Conservation (phyloP, 208 protist genomes). For the Leptomonas pyrrhocoris region DNA sequence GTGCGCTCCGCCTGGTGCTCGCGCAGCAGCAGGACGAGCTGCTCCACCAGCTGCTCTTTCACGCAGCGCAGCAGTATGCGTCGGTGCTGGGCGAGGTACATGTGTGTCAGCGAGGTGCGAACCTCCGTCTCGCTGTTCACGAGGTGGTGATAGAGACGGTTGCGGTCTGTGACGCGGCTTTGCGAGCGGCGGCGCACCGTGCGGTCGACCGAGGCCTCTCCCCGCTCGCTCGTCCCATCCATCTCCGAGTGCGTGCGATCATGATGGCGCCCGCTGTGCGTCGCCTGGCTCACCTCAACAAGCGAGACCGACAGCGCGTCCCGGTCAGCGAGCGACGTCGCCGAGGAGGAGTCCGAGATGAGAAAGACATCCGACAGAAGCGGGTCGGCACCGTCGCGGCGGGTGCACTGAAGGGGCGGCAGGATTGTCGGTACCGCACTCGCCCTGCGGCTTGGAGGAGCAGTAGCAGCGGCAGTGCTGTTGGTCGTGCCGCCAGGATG, state of each 20-base stretch:
- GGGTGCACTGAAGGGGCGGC: no score
- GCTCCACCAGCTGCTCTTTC: constrained; percentile 41
- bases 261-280: constrained; percentile 41
- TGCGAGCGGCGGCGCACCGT: constrained; percentile 9
- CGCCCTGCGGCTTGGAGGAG: no score
- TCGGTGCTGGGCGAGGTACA: constrained; percentile 23
- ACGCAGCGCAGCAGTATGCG: constrained; percentile 24
- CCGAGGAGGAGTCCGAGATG: constrained; percentile 18
- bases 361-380: constrained; percentile 20
- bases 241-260: constrained; percentile 44
- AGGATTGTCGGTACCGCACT: no score
- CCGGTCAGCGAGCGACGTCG: constrained; percentile 27
- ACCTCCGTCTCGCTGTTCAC: constrained; percentile 41
- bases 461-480: neutral
- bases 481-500: neutral
- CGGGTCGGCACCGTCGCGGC: neutral
- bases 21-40: constrained; percentile 45
- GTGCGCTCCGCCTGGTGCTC: constrained; percentile 35
- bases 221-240: constrained; percentile 53
- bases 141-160: constrained; percentile 44
- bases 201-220: constrained; percentile 44
- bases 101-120: constrained; percentile 33
- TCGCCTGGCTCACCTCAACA: constrained; percentile 74
- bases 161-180: constrained; percentile 13
- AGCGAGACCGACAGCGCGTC: constrained; percentile 36